phyloP scores from a whole-genome alignment of 805 yeast species.

The Saccharomyces cerevisiae region DNA sequence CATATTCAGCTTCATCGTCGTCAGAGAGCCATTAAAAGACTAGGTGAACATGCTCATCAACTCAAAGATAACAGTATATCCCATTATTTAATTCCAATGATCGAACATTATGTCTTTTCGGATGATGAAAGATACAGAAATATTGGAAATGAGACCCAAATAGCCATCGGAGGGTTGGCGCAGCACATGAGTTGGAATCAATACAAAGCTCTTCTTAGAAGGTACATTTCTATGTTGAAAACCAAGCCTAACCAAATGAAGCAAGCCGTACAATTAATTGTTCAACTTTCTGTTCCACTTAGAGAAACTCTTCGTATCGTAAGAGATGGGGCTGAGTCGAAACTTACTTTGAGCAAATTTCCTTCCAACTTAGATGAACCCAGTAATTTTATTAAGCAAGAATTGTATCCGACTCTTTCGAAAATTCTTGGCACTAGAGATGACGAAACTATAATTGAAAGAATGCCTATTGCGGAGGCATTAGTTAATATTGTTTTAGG shows the following conservation, averaged over 20 bases:
- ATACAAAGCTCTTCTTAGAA: conserved; percentile 61
- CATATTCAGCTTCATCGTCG: conserved; percentile 85
- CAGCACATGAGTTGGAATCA: conserved; percentile 67
- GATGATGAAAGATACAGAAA: conserved; percentile 51
- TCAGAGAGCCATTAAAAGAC: conserved; percentile 67
- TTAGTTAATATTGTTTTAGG: conserved; percentile 58
- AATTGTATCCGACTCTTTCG: conserved; percentile 53
- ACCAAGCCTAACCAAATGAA: conserved; percentile 43
- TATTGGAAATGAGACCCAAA: conserved; percentile 57
- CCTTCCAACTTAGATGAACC: conserved; percentile 33
- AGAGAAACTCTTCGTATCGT: conserved; percentile 27
- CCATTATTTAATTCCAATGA: conserved; percentile 74
- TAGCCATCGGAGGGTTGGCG: conserved; percentile 51
- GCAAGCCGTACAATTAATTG: conserved; percentile 50
- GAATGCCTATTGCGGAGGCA: conserved; percentile 79
- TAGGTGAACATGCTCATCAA: conserved; percentile 40
- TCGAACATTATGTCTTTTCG: conserved; percentile 68
- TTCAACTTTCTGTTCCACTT: conserved; percentile 46
- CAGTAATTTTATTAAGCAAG: conserved; percentile 44
- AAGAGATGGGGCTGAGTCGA: conserved; percentile 14
- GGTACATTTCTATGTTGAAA: conserved; percentile 50
- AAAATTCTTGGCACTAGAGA: conserved; percentile 55
- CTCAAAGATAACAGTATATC: conserved; percentile 55
- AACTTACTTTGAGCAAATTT: conserved; percentile 26
- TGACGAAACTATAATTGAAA: conserved; percentile 65